Percentiles rank a stretch among this genome's conserved stretches.
phyloP scores from a whole-genome alignment of 75 land plant genomes.

The Selaginella moellendorffii region DNA sequence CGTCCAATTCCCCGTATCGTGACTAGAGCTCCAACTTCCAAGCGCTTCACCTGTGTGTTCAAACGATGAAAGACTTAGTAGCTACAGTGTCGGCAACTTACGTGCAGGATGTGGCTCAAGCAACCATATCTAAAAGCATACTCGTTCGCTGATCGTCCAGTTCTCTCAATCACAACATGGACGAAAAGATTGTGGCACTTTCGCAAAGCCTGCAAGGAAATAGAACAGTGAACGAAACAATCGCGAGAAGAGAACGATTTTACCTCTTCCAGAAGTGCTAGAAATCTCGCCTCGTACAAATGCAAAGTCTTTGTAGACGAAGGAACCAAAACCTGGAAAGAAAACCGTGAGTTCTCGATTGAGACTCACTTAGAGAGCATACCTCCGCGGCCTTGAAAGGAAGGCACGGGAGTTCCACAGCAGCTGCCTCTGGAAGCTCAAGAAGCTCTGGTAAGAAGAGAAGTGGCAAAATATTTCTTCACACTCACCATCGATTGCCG shows the following conservation, averaged over 20 bases:
- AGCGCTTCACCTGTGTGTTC: constrained; percentile 56
- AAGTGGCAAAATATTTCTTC: no score
- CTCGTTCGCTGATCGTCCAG: constrained; percentile 20
- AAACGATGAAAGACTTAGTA: no score
- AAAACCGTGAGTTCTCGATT: background rate
- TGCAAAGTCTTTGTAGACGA: constrained; percentile 63
- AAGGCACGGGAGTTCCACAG: constrained; percentile 29
- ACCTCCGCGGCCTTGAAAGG: constrained; percentile 32
- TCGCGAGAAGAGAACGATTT: background rate
- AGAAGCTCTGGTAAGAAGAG: no score
- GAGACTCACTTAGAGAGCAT: no score
- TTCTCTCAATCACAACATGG: constrained; percentile 66
- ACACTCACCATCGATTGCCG: no score
- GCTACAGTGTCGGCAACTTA: no score
- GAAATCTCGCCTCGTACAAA: constrained; percentile 74
- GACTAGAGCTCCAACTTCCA: constrained; percentile 72
- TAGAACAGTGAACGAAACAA: constrained; percentile 9
- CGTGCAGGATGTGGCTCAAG: constrained; percentile 56
- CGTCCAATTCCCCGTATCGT: constrained; percentile 78
- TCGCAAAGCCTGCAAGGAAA: constrained; percentile 51
- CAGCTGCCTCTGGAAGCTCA: constrained; percentile 21
- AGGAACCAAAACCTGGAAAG: constrained; percentile 57
- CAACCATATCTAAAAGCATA: constrained; percentile 78
- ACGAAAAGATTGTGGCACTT: constrained; percentile 51
- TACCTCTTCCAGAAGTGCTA: constrained; percentile 80